phyloP scores from a whole-genome alignment of 306 rosid genomes.

The Quercus mongolica region DNA sequence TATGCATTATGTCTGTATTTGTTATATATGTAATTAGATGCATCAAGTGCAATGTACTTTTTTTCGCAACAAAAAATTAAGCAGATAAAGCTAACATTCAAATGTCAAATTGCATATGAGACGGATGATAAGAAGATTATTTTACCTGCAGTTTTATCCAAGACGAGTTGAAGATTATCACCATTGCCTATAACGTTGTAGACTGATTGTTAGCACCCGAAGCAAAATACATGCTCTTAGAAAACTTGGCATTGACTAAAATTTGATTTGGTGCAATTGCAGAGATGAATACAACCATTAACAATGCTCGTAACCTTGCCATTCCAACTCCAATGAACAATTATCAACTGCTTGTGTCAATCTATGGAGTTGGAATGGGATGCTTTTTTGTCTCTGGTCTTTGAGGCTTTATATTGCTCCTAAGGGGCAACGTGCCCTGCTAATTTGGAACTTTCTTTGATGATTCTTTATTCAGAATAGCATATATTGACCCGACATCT shows the following conservation, averaged over 20 bases:
- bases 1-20: slow-evolving; percentile 7
- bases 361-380: slow-evolving; percentile 22
- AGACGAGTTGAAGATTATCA: slow-evolving; percentile 67
- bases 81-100: not conserved
- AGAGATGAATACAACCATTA: slow-evolving; percentile 28
- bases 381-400: slow-evolving; percentile 14
- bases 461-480: not conserved
- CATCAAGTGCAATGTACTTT: not conserved
- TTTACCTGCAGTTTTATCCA: slow-evolving; percentile 62
- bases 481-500: slow-evolving; percentile 13
- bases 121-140: slow-evolving; percentile 3
- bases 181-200: slow-evolving; percentile 32
- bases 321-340: slow-evolving; percentile 23
- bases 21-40: not conserved
- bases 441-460: slow-evolving; percentile 9
- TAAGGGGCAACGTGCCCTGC: slow-evolving; percentile 4
- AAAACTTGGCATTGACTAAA: slow-evolving; percentile 41
- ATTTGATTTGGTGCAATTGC: slow-evolving; percentile 22
- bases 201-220: slow-evolving; percentile 68
- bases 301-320: slow-evolving; percentile 33
- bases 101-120: not conserved
- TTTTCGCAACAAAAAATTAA: not conserved
- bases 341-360: not conserved
- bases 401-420: slow-evolving; percentile 40
- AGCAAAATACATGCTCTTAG: slow-evolving; percentile 55